Evolutionary conservation across 2,329 filamentous ascomycete species (phyloP).

Genomic region (Stemphylium vesicarium): DNA sequence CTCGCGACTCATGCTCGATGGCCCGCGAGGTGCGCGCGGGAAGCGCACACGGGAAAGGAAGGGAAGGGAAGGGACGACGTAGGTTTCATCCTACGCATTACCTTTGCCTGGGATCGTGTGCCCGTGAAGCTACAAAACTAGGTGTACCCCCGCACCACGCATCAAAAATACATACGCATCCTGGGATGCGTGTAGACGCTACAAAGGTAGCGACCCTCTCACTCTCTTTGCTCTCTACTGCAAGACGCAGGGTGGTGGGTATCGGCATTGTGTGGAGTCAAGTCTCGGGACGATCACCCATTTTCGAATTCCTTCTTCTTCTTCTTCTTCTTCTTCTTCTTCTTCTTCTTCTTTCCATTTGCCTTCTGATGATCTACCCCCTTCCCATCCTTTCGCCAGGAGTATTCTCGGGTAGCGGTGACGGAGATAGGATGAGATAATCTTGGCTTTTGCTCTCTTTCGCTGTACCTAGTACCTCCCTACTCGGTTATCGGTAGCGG

Average conservation of each 20-base stretch:
- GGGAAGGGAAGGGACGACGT: conserved; percentile 19
- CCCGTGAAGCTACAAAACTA: neutral
- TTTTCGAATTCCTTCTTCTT: neutral
- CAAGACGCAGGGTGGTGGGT: conserved; percentile 14
- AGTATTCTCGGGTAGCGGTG: no score
- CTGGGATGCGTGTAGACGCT: no score
- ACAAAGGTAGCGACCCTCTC: neutral
- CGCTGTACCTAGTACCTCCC: no score
- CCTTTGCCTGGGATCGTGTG: conserved; percentile 13
- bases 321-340: neutral
- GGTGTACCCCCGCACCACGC: neutral
- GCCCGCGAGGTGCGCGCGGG: conserved; percentile 1
- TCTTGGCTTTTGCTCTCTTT: no score
- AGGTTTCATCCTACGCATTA: no score
- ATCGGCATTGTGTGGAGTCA: neutral
- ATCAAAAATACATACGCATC: neutral
- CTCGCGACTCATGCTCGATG: conserved; percentile 10
- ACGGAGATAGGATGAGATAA: no score
- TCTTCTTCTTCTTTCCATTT: neutral
- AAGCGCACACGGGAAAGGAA: conserved; percentile 11
- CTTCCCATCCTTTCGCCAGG: neutral
- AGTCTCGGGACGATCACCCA: neutral
- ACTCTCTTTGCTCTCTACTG: neutral
- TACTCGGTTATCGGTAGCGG: no score
- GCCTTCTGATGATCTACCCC: no score